Evolutionary conservation across 805 yeast genomes (phyloP).

Genomic region (Wickerhamiella bombiphila): DNA sequence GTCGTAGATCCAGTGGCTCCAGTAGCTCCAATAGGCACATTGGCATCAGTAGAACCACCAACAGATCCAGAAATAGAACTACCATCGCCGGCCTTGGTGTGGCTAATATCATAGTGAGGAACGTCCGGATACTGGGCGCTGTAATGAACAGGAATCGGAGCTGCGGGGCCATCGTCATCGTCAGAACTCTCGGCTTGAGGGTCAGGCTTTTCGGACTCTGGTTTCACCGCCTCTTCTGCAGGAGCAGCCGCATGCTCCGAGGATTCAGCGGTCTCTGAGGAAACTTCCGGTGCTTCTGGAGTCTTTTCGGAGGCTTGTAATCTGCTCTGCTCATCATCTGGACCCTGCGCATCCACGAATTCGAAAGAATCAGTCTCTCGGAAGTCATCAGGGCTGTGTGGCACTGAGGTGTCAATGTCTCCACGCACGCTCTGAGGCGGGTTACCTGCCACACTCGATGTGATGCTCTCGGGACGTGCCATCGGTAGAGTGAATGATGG

Average conservation of each 20-base stretch:
- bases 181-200: conserved; percentile 6
- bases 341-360: conserved; percentile 22
- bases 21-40: not conserved
- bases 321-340: not conserved
- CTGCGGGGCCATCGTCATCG: conserved; percentile 15
- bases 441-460: conserved; percentile 84
- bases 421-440: conserved; percentile 85
- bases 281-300: not conserved
- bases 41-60: conserved; percentile 1
- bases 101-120: not conserved
- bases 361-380: conserved; percentile 20
- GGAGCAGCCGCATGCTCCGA: not conserved
- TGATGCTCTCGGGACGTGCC: conserved; percentile 59
- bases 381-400: conserved; percentile 16
- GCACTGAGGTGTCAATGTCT: conserved; percentile 32
- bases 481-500: conserved; percentile 30
- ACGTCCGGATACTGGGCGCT: conserved; percentile 1
- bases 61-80: no score
- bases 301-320: not conserved
- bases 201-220: not conserved
- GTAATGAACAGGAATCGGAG: conserved; percentile 12
- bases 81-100: not conserved
- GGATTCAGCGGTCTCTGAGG: not conserved
- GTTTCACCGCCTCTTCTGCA: not conserved
- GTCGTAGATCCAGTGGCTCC: not conserved